Evolutionary conservation across 805 yeast genomes (phyloP).

Genomic region (Metschnikowia proteae): DNA sequence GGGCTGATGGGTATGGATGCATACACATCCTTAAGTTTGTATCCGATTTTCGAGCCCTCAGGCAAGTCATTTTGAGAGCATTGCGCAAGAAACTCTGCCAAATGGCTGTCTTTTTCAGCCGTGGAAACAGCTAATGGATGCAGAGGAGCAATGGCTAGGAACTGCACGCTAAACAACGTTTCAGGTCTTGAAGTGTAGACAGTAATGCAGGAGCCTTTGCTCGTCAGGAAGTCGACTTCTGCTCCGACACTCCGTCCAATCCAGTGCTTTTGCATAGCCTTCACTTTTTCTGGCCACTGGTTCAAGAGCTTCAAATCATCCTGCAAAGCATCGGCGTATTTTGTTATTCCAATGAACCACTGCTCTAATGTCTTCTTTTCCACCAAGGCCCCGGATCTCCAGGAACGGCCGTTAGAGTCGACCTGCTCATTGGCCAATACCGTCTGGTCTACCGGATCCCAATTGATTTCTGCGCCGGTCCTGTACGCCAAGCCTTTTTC

Average conservation of each 20-base stretch:
- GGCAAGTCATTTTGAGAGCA: constrained; percentile 43
- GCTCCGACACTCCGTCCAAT: constrained; percentile 86
- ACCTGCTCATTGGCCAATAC: constrained; percentile 96
- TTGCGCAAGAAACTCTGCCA: constrained; percentile 47
- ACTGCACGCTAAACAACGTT: constrained; percentile 79
- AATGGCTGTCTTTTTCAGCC: constrained; percentile 34
- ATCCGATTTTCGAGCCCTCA: constrained; percentile 50
- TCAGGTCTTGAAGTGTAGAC: constrained; percentile 90
- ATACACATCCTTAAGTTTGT: constrained; percentile 38
- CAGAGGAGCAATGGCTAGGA: constrained; percentile 68
- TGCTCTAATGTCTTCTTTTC: constrained; percentile 79
- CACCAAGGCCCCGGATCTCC: constrained; percentile 96
- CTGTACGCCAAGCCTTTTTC: constrained; percentile 82
- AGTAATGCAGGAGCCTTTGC: constrained; percentile 27
- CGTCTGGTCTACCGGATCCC: constrained; percentile 97
- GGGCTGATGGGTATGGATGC: constrained; percentile 60
- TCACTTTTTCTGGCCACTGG: constrained; percentile 87
- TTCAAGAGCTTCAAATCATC: constrained; percentile 58
- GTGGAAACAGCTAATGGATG: constrained; percentile 55
- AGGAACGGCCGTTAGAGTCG: constrained; percentile 82
- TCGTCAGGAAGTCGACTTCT: constrained; percentile 51
- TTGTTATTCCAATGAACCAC: constrained; percentile 91
- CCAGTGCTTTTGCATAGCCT: constrained; percentile 91
- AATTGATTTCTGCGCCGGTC: constrained; percentile 83
- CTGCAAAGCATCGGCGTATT: constrained; percentile 65